Conservation (phyloP, 1,139 yeast genomes). For the Magnusiomyces magnusii region DNA sequence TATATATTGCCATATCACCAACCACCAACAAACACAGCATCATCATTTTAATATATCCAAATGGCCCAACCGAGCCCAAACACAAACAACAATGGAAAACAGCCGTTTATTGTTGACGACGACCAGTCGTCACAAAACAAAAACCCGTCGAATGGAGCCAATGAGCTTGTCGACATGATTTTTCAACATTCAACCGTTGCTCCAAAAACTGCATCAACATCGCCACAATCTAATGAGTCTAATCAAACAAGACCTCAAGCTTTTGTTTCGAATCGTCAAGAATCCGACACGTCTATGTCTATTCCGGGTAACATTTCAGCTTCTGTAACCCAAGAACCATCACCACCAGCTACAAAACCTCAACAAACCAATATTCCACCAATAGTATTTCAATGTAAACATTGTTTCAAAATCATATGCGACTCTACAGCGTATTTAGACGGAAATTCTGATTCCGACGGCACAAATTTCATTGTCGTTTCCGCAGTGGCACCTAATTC, state of each 20-base stretch:
- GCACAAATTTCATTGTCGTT: constrained; percentile 9
- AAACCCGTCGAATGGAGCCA: neutral
- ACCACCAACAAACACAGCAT: too few relatives aligned
- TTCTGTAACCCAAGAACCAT: too few relatives aligned
- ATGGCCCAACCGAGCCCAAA: neutral
- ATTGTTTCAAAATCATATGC: constrained; percentile 10
- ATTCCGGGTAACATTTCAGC: neutral
- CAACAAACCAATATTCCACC: neutral
- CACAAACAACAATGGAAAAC: neutral
- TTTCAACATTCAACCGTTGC: neutral
- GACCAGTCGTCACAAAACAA: neutral
- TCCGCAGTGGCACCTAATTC: constrained; percentile 11
- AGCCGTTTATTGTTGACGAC: neutral
- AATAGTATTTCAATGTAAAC: constrained; percentile 12
- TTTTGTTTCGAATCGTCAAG: neutral
- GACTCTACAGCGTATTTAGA: constrained; percentile 11
- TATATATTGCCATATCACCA: too few relatives aligned
- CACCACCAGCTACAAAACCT: neutral
- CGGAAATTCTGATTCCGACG: constrained; percentile 10
- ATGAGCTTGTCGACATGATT: neutral
- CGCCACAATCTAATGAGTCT: neutral
- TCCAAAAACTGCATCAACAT: neutral
- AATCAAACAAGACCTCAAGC: neutral
- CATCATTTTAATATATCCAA: too few relatives aligned
- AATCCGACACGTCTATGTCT: neutral